phyloP scores from a whole-genome alignment of 1,284 basidiomycete species.

The Microbotryum intermedium region DNA sequence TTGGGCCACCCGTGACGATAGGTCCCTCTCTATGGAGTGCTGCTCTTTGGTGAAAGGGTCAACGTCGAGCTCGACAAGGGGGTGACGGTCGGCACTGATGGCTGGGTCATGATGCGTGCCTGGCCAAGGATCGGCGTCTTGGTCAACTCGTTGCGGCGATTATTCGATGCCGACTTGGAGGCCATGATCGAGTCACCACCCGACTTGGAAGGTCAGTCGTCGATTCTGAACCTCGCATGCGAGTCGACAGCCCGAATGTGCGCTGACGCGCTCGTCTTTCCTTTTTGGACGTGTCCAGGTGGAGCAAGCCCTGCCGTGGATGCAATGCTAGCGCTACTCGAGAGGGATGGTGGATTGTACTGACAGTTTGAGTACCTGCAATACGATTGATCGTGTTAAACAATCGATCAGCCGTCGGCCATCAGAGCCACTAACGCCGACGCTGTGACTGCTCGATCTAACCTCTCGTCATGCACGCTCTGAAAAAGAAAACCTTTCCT shows the following conservation, averaged over 20 bases:
- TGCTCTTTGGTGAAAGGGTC: constrained; percentile 75
- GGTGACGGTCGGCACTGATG: constrained; percentile 48
- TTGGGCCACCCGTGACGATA: constrained; percentile 34
- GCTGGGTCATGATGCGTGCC: constrained; percentile 60
- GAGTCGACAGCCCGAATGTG: background rate
- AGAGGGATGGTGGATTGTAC: constrained; percentile 41
- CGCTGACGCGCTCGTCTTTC: constrained; percentile 8
- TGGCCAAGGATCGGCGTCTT: constrained; percentile 82
- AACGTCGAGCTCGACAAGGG: constrained; percentile 67
- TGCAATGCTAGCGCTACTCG: constrained; percentile 62
- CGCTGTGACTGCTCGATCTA: too few relatives aligned
- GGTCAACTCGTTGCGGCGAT: constrained; percentile 73
- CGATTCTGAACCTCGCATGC: background rate
- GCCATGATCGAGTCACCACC: constrained; percentile 43
- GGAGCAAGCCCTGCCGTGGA: constrained; percentile 46
- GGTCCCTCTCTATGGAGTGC: constrained; percentile 74
- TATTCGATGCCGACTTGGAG: constrained; percentile 62
- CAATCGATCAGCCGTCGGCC: too few relatives aligned
- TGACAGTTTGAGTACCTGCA: background rate
- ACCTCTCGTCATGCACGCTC: too few relatives aligned
- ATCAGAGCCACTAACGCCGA: too few relatives aligned
- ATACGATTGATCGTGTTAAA: background rate
- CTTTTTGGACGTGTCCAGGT: constrained; percentile 22
- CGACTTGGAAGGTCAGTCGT: constrained; percentile 29
- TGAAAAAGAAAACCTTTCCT: too few relatives aligned